Evolutionary conservation across 1,284 basidiomycete genomes (phyloP), one percentile per base, ranked within the genome.

Genomic region (Tremellales sp.): DNA sequence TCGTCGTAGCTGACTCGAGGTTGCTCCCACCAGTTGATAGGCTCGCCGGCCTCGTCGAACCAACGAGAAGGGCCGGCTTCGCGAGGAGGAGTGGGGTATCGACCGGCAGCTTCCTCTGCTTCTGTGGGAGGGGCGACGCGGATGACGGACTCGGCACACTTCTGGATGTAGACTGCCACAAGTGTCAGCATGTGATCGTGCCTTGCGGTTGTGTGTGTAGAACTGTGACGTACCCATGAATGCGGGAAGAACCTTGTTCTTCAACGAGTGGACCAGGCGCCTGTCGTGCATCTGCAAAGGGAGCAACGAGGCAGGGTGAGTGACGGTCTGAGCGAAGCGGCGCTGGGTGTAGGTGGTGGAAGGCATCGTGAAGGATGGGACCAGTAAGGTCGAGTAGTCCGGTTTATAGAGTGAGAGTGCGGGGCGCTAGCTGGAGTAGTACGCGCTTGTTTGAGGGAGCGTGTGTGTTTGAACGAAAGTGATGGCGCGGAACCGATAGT

Each of bases 261-360:
- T 65, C 29, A 69, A 60, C 24, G 51, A 60, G 54, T 67, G 54
- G 24, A 69, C 67, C n/a, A 94, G 80, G 48, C 78, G 79, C 12
- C 82, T 82, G 71, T 86, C 82, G 75, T 90, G 89, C 48, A 76
- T 67, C 37, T 78, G 78, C 47, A 79, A 73, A 51, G 83, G 81
- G 51, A 87, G 65, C 57, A 89, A 83, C 31, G 87, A 89, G 40
- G 83, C 82, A 24, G 73, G 72, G 60, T 73, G 70, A 49, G 55
- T 61, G 29, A n/a, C 10, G 29, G 8, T n/a, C 29, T n/a, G 29
- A 33, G 49, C n/a, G n/a, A n/a, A n/a, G n/a, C n/a, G n/a, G n/a
- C n/a, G n/a, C n/a, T n/a, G n/a, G n/a, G n/a, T n/a, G n/a, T n/a
- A n/a, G n/a, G n/a, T n/a, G n/a, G n/a, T n/a, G n/a, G n/a, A n/a